Base-by-base conservation (phyloP, 2,329 filamentous ascomycete species). In the Trichophyton verrucosum region DNA sequence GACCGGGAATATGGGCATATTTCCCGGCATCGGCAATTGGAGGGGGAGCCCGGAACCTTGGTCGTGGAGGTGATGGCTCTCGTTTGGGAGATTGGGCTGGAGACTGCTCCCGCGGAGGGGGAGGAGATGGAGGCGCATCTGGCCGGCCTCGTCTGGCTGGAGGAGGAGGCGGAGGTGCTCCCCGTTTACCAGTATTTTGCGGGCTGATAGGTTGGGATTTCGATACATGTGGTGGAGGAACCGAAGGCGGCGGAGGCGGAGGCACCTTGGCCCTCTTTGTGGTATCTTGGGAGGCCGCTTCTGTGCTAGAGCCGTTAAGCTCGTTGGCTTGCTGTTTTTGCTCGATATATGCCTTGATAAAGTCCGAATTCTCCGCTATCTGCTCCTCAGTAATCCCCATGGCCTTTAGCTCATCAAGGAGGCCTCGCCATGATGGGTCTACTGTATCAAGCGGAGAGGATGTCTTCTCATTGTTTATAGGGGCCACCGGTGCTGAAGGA, bases 1-100 rank as follows among this genome's bases (percentile, higher is more conserved):
- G 78, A 24, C 72, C 73, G 61, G 78, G 76, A 33, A 77, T 73
- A 64, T 86, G 80, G 2, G 87, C 90, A 70, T 84, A 94, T 74
- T 89, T 95, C 42, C 94, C 94, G 61, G 94, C 94, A 72, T 96
- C 91, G 60, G 89, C 84, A 62, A 97, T 76, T 1, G 92, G 89
- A 38, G 94, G 94, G 53, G 94, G 94, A 7, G 89, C 92, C 65
- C 85, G 82, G 76, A 95, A 97, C 67, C 81, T 82, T 7, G 84
- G 83, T 58, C 86, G 82, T 22, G 86, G 83, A 11, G 89, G 88
- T 13, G 86, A 85, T 13, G 86, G 82, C 62, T 89, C 86, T 69
- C 85, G 81, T 33, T 86, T 82, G n/a, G 88, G 83, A 42, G 77
- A 75, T 15, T 77, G 74, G 78, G 71, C 78, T 73, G 73, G 81